Evolutionary conservation across 1,139 yeast genomes (phyloP).

Genomic region (Magnusiomyces tetraspermus): DNA sequence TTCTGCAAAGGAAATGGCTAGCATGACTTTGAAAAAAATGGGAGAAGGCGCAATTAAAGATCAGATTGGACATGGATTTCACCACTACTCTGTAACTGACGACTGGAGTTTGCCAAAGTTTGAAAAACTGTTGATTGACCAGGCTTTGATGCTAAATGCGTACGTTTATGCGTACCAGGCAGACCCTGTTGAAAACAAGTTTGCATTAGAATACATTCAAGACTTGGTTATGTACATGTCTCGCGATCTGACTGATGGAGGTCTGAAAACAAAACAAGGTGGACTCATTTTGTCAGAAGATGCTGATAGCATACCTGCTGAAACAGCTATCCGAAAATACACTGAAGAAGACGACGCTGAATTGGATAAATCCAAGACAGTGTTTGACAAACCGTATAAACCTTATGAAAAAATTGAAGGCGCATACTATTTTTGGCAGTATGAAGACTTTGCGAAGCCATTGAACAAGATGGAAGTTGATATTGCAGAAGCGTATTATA

Average conservation of each 20-base stretch:
- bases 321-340: not conserved
- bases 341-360: not conserved
- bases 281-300: slow-evolving; percentile 32
- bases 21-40: slow-evolving; percentile 26
- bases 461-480: slow-evolving; percentile 28
- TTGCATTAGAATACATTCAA: slow-evolving; percentile 17
- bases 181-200: slow-evolving; percentile 11
- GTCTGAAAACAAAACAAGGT: not conserved
- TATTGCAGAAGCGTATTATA: slow-evolving; percentile 32
- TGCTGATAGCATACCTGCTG: slow-evolving; percentile 27
- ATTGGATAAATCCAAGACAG: no score
- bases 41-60: slow-evolving; percentile 35
- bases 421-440: slow-evolving; percentile 34
- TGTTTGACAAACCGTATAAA: no score
- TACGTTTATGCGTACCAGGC: slow-evolving; percentile 26
- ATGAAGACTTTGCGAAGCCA: slow-evolving; percentile 29
- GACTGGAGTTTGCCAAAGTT: slow-evolving; percentile 37
- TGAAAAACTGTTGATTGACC: slow-evolving; percentile 35
- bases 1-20: slow-evolving; percentile 3
- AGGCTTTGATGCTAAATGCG: slow-evolving; percentile 31
- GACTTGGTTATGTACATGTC: slow-evolving; percentile 28
- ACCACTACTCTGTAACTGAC: slow-evolving; percentile 34
- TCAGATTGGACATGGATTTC: slow-evolving; percentile 33
- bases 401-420: slow-evolving; percentile 26
- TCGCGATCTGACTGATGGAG: not conserved